Conservation (phyloP, 495 filamentous ascomycete genomes). For the Cryomyces antarcticus region DNA sequence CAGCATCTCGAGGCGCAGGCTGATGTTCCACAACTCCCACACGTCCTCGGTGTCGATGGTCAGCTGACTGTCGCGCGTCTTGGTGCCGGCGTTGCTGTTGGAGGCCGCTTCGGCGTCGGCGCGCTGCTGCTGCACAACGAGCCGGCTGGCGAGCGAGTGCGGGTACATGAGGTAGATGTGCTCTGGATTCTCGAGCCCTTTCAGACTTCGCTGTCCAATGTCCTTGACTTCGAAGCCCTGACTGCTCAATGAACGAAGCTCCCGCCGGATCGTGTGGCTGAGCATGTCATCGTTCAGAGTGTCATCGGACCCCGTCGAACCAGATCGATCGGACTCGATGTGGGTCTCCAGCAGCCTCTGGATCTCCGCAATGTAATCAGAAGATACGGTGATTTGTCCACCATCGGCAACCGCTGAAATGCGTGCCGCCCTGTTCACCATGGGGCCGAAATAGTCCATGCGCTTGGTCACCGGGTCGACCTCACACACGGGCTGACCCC, state of each 20-base stretch:
- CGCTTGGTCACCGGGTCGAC: slow-evolving; percentile 86
- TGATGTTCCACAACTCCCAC: slow-evolving; percentile 79
- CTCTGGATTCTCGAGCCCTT: slow-evolving; percentile 94
- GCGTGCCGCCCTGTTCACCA: slow-evolving; percentile 92
- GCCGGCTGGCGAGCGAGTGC: slow-evolving; percentile 64
- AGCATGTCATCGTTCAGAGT: slow-evolving; percentile 47
- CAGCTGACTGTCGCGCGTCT: slow-evolving; percentile 16
- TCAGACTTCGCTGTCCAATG: slow-evolving; percentile 80
- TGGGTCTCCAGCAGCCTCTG: slow-evolving; percentile 77
- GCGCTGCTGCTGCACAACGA: slow-evolving; percentile 36
- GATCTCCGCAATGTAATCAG: slow-evolving; percentile 91
- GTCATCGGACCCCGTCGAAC: slow-evolving; percentile 47
- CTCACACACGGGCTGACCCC: slow-evolving; percentile 84
- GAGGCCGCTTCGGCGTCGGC: slow-evolving; percentile 28
- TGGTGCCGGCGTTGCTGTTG: slow-evolving; percentile 7
- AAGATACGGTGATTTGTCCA: slow-evolving; percentile 87
- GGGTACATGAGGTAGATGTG: slow-evolving; percentile 87
- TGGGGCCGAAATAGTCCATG: slow-evolving; percentile 99
- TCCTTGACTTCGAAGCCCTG: slow-evolving; percentile 96
- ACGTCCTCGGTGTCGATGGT: slow-evolving; percentile 59
- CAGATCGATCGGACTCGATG: slow-evolving; percentile 49
- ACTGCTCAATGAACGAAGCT: slow-evolving; percentile 68
- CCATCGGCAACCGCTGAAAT: slow-evolving; percentile 91
- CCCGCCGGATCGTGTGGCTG: slow-evolving; percentile 56
- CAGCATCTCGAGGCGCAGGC: slow-evolving; percentile 75